Evolutionary conservation across 164 flowering plant species (phyloP), one percentile per base, ranked within the genome.

Genomic region (Stephania yunnanensis): DNA sequence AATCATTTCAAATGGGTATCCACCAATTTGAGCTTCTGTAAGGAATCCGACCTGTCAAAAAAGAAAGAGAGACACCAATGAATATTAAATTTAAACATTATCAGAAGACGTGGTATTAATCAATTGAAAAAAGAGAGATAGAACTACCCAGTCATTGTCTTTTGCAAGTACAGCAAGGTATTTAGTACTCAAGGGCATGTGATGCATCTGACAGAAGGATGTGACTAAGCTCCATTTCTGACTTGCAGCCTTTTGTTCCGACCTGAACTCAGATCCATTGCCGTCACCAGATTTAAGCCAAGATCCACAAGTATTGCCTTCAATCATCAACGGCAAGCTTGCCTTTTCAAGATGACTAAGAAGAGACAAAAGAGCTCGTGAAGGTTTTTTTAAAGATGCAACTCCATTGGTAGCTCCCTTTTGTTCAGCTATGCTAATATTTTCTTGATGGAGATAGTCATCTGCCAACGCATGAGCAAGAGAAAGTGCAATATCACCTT

Each of bases 121-220:
- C 22, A 22, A 45, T 53, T 13, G 67, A 42, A 48, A 55, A 22
- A 79, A 44, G 19, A 80, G 30, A 55, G 64, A 79, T 36, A 19
- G 65, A 73, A 70, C 70, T 90, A 95, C 99, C 99, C 99, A 95
- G 72, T 95, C 99, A 81, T 95, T 93, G 78, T 95, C 99, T 77
- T 86, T 87, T 63, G 99, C 99, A 74, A 95, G 86, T 13, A 87
- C 75, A 73, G 94, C 83, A 80, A 95, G 97, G 79, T 95, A 93
- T 79, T 88, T 93, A 70, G 93, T 89, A 85, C 99, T 95, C 64
- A 87, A 79, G 17, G 98, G 93, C 76, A 95, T 86, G 71, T 86
- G 87, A 85, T 95, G 99, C 87, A 90, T 86, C 87, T 85, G 90
- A 79, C 99, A 95, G 79, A 92, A 95, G 75, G 79, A 74, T 76